Percentiles rank a stretch among this genome's conserved stretches.
phyloP scores from a whole-genome alignment of 2,329 filamentous ascomycete genomes.

The Xylaria hypoxylon region DNA sequence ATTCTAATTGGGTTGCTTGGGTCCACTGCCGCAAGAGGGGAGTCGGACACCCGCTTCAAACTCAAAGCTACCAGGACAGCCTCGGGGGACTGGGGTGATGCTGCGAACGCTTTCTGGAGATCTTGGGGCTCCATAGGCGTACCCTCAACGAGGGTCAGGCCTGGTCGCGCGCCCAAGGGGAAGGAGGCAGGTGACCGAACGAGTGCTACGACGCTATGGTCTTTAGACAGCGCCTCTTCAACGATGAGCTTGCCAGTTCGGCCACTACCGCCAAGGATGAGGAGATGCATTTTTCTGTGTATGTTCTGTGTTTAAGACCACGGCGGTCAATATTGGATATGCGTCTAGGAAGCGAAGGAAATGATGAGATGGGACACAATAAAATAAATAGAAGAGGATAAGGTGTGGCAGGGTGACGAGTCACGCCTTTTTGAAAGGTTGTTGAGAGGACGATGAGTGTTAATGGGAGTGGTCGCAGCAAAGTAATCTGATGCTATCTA shows the following conservation, averaged over 20 bases:
- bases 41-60: constrained; percentile 58
- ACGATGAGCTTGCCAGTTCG: constrained; percentile 59
- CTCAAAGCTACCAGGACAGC: constrained; percentile 63
- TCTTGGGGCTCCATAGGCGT: constrained; percentile 52
- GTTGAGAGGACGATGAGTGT: not conserved
- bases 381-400: not conserved
- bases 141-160: constrained; percentile 56
- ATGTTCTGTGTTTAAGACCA: not conserved
- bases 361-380: not conserved
- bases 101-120: constrained; percentile 52
- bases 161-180: constrained; percentile 38
- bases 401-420: not conserved
- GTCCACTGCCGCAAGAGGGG: constrained; percentile 57
- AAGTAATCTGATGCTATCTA: not conserved
- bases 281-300: constrained; percentile 46
- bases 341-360: no score
- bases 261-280: constrained; percentile 61
- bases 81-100: constrained; percentile 43
- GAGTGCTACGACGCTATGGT: constrained; percentile 60
- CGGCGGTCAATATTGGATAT: not conserved
- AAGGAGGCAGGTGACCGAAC: constrained; percentile 54
- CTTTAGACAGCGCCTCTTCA: constrained; percentile 53
- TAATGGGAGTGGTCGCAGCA: not conserved
- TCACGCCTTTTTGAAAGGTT: not conserved
- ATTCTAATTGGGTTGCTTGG: constrained; percentile 57